phyloP scores from a whole-genome alignment of 2,329 filamentous ascomycete species.

The Podosphaera xanthii region DNA sequence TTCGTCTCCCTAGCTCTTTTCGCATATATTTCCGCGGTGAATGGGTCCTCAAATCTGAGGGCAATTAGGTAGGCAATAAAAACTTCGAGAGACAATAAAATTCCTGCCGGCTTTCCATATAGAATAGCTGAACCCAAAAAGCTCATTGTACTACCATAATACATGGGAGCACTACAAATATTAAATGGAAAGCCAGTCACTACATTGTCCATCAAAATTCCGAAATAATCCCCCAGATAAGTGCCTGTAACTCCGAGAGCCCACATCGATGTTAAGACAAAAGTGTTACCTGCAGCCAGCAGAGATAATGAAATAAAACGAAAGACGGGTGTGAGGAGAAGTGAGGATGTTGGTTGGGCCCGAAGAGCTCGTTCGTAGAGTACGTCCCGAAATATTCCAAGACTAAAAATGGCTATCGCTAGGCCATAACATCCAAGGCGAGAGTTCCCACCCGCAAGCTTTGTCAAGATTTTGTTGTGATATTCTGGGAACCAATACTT shows the following conservation, averaged over 20 bases:
- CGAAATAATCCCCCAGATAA: slow-evolving; percentile 95
- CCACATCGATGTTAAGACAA: slow-evolving; percentile 80
- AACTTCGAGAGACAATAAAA: slow-evolving; percentile 55
- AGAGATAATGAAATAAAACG: slow-evolving; percentile 47
- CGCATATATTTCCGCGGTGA: slow-evolving; percentile 79
- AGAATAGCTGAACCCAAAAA: slow-evolving; percentile 74
- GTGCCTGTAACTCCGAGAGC: slow-evolving; percentile 84
- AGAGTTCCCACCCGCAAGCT: slow-evolving; percentile 57
- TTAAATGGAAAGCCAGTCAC: slow-evolving; percentile 95
- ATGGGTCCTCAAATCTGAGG: slow-evolving; percentile 75
- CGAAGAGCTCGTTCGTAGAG: slow-evolving; percentile 71
- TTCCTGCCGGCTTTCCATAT: slow-evolving; percentile 68
- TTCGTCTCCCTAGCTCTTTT: slow-evolving; percentile 45
- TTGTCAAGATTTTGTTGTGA: slow-evolving; percentile 70
- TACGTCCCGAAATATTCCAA: slow-evolving; percentile 72
- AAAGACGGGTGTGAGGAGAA: slow-evolving; percentile 36
- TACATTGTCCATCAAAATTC: slow-evolving; percentile 86
- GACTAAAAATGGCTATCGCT: slow-evolving; percentile 68
- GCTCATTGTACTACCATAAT: slow-evolving; percentile 78
- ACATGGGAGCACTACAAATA: slow-evolving; percentile 80
- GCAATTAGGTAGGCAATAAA: slow-evolving; percentile 60
- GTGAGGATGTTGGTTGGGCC: slow-evolving; percentile 50
- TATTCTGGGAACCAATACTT: slow-evolving; percentile 41
- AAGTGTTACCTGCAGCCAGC: slow-evolving; percentile 52
- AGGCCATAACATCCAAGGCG: slow-evolving; percentile 74